Conservation (phyloP, 2,329 filamentous ascomycete genomes). For the Teratosphaeria gauchensis region DNA sequence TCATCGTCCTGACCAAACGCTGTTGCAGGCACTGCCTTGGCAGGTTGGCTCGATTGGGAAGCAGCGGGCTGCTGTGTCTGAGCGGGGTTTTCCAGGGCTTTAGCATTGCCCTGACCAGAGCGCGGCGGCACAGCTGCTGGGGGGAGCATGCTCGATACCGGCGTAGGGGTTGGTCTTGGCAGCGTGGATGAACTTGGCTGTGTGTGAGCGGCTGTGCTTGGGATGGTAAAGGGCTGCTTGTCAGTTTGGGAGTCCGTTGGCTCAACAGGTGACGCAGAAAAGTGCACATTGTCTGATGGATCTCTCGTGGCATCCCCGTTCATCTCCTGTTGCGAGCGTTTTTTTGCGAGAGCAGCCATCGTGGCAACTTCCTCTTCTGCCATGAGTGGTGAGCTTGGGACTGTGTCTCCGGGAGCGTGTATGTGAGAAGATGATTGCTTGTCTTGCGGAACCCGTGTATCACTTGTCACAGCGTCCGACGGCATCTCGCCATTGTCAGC, state of each 20-base stretch:
- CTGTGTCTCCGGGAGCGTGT: not conserved
- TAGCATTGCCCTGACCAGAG: not conserved
- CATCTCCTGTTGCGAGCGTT: constrained; percentile 9
- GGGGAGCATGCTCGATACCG: constrained; percentile 1
- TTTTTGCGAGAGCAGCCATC: constrained; percentile 4
- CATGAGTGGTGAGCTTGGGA: constrained; percentile 4
- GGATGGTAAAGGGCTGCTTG: not conserved
- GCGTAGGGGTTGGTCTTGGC: not conserved
- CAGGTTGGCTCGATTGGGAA: not conserved
- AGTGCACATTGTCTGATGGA: not conserved
- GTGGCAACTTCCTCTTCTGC: not conserved
- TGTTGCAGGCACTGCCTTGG: not conserved
- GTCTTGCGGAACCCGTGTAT: not conserved
- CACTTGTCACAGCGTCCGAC: not conserved
- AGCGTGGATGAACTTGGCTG: not conserved
- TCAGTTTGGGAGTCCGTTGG: not conserved
- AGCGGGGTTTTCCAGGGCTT: not conserved
- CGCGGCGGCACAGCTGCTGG: constrained; percentile 1
- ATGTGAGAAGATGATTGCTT: not conserved
- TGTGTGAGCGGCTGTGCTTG: not conserved
- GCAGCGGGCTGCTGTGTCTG: not conserved
- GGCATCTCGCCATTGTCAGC: not conserved
- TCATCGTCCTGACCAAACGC: not conserved
- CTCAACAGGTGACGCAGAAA: not conserved
- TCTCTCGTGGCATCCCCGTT: not conserved